These are phyloP conservation scores for Neonectria punicea DNA, from an alignment of 2,329 filamentous ascomycete genomes.

Conservation along the genomic window DNA sequence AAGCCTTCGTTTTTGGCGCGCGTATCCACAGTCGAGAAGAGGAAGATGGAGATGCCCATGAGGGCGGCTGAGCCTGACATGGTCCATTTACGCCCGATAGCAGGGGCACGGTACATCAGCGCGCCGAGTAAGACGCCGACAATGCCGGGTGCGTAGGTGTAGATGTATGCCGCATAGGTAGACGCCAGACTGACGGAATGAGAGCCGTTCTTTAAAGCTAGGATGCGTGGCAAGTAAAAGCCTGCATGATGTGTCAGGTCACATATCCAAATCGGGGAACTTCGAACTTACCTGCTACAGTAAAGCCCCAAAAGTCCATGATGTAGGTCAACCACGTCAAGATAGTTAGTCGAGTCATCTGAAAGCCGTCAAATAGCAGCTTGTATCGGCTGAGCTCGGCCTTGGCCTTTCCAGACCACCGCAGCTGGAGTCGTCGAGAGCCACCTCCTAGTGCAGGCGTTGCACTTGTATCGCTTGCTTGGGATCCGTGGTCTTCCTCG, in stretches of 20 bases:
- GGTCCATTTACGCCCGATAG: slow-evolving; percentile 55
- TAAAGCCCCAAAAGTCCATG: slow-evolving; percentile 53
- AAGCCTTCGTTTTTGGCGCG: slow-evolving; percentile 51
- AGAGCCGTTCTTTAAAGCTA: slow-evolving; percentile 62
- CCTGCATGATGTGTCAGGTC: slow-evolving; percentile 32
- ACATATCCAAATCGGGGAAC: fast-evolving
- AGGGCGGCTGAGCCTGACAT: slow-evolving; percentile 56
- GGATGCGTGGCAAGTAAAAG: slow-evolving; percentile 59
- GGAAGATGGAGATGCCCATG: slow-evolving; percentile 58
- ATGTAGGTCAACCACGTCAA: slow-evolving; percentile 52
- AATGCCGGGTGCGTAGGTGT: slow-evolving; percentile 64
- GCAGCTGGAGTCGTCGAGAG: slow-evolving; percentile 25
- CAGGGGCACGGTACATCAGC: slow-evolving; percentile 51
- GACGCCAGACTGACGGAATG: slow-evolving; percentile 54
- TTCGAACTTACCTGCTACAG: slow-evolving; percentile 46
- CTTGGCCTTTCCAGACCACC: slow-evolving; percentile 29
- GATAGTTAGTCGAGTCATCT: slow-evolving; percentile 50
- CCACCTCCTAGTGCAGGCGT: slow-evolving; percentile 30
- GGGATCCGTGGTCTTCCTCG: slow-evolving; percentile 34
- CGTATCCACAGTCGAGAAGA: slow-evolving; percentile 55
- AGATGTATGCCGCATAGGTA: slow-evolving; percentile 64
- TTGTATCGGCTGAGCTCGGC: slow-evolving; percentile 42
- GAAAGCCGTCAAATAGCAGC: slow-evolving; percentile 47
- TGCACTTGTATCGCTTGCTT: slow-evolving; percentile 26
- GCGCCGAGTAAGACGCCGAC: slow-evolving; percentile 61